Conservation (phyloP, 2,329 filamentous ascomycete species). For the Pseudogymnoascus sp. region DNA sequence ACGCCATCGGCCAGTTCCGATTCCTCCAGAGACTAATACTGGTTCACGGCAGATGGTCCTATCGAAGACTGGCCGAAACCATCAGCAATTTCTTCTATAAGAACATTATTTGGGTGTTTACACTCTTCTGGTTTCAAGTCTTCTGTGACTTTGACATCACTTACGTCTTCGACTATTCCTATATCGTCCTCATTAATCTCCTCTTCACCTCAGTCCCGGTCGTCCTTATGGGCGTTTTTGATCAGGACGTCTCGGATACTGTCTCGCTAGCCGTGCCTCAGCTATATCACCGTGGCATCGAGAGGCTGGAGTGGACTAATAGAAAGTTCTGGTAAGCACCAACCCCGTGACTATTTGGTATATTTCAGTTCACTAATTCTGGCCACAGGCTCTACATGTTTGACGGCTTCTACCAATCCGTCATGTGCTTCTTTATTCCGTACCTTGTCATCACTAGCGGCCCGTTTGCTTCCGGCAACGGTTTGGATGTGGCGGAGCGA, state of each 20-base stretch:
- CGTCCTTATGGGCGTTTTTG: constrained; percentile 90
- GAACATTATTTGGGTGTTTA: constrained; percentile 96
- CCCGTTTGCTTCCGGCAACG: constrained; percentile 60
- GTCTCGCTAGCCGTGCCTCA: constrained; percentile 92
- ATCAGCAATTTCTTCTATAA: constrained; percentile 99
- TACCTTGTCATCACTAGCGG: constrained; percentile 69
- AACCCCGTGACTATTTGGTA: neutral
- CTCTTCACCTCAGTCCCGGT: constrained; percentile 93
- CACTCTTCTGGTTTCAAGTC: constrained; percentile 95
- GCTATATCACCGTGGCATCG: constrained; percentile 89
- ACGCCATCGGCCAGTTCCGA: constrained; percentile 88
- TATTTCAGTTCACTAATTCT: constrained; percentile 24
- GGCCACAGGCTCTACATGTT: constrained; percentile 73
- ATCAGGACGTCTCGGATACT: constrained; percentile 92
- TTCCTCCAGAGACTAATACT: constrained; percentile 78
- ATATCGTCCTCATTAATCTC: constrained; percentile 93
- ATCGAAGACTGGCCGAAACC: constrained; percentile 81
- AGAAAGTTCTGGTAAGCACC: constrained; percentile 80
- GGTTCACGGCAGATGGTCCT: constrained; percentile 91
- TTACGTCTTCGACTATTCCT: constrained; percentile 95
- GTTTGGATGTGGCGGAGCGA: constrained; percentile 69
- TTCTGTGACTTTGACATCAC: constrained; percentile 94
- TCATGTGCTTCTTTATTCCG: constrained; percentile 88
- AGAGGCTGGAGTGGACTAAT: constrained; percentile 93
- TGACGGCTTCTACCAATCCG: constrained; percentile 89